Percentiles rank a stretch among this genome's conserved stretches.
phyloP scores from a whole-genome alignment of 2,329 filamentous ascomycete species.

The Neonectria punicea region DNA sequence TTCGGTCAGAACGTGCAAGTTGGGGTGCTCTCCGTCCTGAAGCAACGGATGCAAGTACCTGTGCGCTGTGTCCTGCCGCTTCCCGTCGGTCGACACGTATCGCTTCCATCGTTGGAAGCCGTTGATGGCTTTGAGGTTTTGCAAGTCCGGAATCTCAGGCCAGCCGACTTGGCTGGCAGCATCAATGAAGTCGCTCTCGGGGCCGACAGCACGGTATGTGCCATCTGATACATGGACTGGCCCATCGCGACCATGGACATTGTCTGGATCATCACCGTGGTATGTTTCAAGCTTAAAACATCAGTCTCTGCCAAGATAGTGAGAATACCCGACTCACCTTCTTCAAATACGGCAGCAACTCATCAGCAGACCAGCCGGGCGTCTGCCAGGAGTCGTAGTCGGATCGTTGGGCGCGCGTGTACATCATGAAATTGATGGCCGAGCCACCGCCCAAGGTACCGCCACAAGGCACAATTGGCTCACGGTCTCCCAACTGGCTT shows the following conservation, averaged over 20 bases:
- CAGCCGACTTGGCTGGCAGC: constrained; percentile 60
- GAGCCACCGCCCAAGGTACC: constrained; percentile 47
- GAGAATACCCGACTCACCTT: constrained; percentile 36
- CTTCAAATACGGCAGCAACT: constrained; percentile 46
- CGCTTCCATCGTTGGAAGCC: constrained; percentile 44
- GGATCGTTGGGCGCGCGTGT: constrained; percentile 45
- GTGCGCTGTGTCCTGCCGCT: constrained; percentile 67
- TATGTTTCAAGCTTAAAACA: constrained; percentile 64
- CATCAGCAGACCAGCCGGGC: constrained; percentile 47
- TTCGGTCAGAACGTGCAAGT: constrained; percentile 68
- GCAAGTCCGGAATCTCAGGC: constrained; percentile 63
- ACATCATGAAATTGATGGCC: constrained; percentile 48
- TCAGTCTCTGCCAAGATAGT: neutral
- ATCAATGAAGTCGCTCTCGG: constrained; percentile 61
- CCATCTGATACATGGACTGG: constrained; percentile 66
- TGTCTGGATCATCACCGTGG: constrained; percentile 55
- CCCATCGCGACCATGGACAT: constrained; percentile 62
- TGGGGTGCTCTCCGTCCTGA: constrained; percentile 56
- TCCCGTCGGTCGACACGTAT: constrained; percentile 60
- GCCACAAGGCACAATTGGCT: constrained; percentile 41
- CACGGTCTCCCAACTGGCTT: constrained; percentile 35
- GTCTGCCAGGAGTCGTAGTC: constrained; percentile 50
- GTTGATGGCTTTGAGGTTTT: constrained; percentile 57
- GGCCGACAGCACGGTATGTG: constrained; percentile 52
- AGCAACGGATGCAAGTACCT: constrained; percentile 54